A percentile compares a stretch with the other conserved stretches of the same genome.
phyloP scores from a whole-genome alignment of 2,329 filamentous ascomycete genomes.

The Aspergillus proliferans region DNA sequence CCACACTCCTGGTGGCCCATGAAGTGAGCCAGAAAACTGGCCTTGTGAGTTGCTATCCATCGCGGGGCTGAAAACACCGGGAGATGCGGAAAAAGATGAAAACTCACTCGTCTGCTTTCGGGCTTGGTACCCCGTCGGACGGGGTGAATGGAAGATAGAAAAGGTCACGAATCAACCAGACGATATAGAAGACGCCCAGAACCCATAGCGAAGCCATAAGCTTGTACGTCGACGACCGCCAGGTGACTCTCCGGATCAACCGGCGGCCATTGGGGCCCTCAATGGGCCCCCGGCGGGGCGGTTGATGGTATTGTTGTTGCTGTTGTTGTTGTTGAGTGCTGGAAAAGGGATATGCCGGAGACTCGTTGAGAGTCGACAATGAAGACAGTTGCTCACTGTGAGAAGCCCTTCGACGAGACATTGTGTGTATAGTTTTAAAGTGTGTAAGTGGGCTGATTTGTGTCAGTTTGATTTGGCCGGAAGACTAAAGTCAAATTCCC shows the following conservation, averaged over 20 bases:
- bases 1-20: conserved; percentile 32
- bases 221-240: conserved; percentile 39
- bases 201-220: conserved; percentile 37
- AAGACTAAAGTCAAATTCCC: conserved; percentile 3
- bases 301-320: conserved; percentile 15
- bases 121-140: not conserved
- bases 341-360: conserved; percentile 29
- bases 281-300: conserved; percentile 30
- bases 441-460: not conserved
- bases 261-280: conserved; percentile 36
- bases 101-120: not conserved
- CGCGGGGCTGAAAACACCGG: not conserved
- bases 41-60: conserved; percentile 4
- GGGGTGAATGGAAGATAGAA: conserved; percentile 31
- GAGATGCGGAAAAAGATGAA: not conserved
- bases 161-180: conserved; percentile 36
- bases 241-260: conserved; percentile 36
- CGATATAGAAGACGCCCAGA: conserved; percentile 33
- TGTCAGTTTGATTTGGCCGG: conserved; percentile 1
- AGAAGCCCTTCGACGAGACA: conserved; percentile 34
- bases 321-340: conserved; percentile 15
- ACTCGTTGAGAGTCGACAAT: conserved; percentile 26
- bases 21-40: conserved; percentile 31
- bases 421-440: conserved; percentile 12
- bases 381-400: conserved; percentile 27